A percentile compares a stretch with the other conserved stretches of the same genome.
Evolutionary conservation across 176 grass and related monocot species (phyloP).

Genomic region (Carex kokanica): DNA sequence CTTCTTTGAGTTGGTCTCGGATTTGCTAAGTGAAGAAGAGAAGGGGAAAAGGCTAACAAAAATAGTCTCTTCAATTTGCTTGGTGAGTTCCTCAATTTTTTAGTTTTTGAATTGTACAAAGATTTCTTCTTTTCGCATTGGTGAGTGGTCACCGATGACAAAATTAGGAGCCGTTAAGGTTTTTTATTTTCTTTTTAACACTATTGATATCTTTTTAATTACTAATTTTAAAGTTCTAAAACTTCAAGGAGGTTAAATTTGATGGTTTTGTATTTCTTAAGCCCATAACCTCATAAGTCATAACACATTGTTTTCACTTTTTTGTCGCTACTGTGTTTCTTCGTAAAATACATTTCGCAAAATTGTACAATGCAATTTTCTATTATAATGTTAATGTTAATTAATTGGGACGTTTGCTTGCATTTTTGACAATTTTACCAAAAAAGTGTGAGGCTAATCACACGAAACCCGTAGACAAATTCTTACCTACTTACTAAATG

Average conservation of each 20-base stretch:
- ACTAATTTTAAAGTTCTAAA: background rate
- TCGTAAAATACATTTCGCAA: background rate
- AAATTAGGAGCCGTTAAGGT: background rate
- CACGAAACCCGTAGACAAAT: background rate
- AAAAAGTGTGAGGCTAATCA: conserved; percentile 23
- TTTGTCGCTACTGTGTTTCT: background rate
- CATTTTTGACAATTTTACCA: background rate
- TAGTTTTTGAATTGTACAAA: background rate
- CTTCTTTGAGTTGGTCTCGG: background rate
- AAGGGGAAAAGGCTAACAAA: background rate
- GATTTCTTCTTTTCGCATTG: conserved; percentile 10
- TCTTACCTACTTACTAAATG: conserved; percentile 23
- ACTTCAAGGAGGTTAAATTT: background rate
- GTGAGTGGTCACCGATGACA: background rate
- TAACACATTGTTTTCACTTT: background rate
- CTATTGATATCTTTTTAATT: background rate
- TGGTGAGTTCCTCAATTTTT: background rate
- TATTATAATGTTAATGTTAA: background rate
- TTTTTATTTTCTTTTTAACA: background rate
- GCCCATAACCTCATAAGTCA: background rate
- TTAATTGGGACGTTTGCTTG: background rate
- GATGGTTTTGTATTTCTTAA: background rate
- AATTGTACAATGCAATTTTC: background rate
- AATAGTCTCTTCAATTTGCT: conserved; percentile 12
- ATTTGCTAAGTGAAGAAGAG: conserved; percentile 11